phyloP scores from a whole-genome alignment of 306 rosid species.

The Lathyrus sativus region DNA sequence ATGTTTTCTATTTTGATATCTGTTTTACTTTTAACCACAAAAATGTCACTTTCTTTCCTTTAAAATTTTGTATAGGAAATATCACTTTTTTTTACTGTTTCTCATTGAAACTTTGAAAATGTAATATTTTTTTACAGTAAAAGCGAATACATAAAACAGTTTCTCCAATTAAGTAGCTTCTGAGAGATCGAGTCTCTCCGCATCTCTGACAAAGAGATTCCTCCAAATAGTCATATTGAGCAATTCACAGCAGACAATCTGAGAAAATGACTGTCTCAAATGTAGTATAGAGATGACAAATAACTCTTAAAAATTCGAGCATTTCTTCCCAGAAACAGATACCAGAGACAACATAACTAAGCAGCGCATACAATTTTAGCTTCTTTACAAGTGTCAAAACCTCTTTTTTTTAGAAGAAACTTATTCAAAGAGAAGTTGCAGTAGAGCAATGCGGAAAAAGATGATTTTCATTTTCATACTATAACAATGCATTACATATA shows the following conservation, averaged over 20 bases:
- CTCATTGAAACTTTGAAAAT: background rate
- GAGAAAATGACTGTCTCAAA: background rate
- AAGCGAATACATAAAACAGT: background rate
- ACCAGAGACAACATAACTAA: background rate
- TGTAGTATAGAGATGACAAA: slow-evolving; percentile 21
- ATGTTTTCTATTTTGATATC: background rate
- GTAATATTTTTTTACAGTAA: background rate
- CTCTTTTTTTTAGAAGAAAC: background rate
- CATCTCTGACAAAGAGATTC: background rate
- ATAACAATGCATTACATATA: slow-evolving; percentile 7
- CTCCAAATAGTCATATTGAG: background rate
- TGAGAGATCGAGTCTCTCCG: slow-evolving; percentile 6
- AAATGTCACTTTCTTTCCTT: background rate
- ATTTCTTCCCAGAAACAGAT: slow-evolving; percentile 12
- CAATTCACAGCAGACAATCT: slow-evolving; percentile 1
- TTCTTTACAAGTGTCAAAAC: slow-evolving; percentile 14
- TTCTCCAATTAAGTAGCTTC: background rate
- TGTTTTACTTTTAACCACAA: slow-evolving; percentile 16
- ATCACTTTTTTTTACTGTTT: background rate
- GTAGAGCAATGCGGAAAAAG: background rate
- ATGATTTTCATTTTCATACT: background rate
- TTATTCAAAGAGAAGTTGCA: slow-evolving; percentile 7
- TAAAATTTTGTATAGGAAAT: background rate
- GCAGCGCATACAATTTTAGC: slow-evolving; percentile 8
- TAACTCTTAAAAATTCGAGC: slow-evolving; percentile 5